phyloP scores from a whole-genome alignment of 2,329 filamentous ascomycete genomes.

The Pseudogymnoascus pannorum region DNA sequence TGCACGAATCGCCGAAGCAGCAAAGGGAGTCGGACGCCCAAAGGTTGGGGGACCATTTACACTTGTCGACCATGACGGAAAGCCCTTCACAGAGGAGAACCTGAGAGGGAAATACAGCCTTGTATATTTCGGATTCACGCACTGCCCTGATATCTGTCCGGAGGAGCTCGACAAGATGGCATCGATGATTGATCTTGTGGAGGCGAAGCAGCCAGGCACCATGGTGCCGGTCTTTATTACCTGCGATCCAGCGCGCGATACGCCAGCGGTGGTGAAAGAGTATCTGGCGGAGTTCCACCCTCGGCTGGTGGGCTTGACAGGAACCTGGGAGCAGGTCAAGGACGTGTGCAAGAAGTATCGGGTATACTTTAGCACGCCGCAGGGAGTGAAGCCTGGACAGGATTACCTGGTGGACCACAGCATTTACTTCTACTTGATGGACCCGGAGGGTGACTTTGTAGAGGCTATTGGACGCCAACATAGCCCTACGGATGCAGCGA shows the following conservation, averaged over 20 bases:
- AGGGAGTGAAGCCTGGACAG: conserved; percentile 80
- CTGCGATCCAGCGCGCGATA: conserved; percentile 89
- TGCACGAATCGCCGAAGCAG: conserved; percentile 80
- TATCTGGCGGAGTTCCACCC: conserved; percentile 91
- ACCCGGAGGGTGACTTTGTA: conserved; percentile 95
- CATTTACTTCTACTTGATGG: conserved; percentile 99
- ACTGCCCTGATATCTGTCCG: conserved; percentile 97
- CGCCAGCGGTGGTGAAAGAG: conserved; percentile 70
- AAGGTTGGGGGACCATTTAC: conserved; percentile 87
- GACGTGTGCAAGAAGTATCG: conserved; percentile 90
- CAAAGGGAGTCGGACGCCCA: conserved; percentile 85
- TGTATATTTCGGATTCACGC: conserved; percentile 97
- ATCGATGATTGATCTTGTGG: conserved; percentile 74
- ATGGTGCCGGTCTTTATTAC: conserved; percentile 71
- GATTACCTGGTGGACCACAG: conserved; percentile 98
- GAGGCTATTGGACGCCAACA: conserved; percentile 94
- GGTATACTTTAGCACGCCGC: conserved; percentile 93
- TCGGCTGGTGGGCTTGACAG: conserved; percentile 79
- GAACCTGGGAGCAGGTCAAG: conserved; percentile 90
- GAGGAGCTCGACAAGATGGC: conserved; percentile 99
- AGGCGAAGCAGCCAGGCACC: conserved; percentile 38
- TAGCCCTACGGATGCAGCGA: conserved; percentile 76
- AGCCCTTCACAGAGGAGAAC: conserved; percentile 67
- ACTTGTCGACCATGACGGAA: conserved; percentile 74
- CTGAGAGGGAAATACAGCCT: conserved; percentile 81